phyloP scores from a whole-genome alignment of 257 asterid species.

The Euphrasia confusa region DNA sequence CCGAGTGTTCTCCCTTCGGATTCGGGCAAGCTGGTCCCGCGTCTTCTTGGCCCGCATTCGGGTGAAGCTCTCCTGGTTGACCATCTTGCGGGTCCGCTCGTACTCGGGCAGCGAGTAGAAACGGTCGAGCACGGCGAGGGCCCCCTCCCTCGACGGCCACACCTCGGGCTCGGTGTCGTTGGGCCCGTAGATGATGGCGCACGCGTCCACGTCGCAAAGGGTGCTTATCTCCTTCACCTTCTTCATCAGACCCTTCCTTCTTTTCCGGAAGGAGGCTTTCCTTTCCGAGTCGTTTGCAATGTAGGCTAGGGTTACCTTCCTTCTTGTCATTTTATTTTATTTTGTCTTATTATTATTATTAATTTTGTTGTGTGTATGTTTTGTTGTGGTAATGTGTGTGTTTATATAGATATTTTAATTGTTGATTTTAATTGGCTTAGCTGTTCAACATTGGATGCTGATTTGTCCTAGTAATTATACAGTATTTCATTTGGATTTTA shows the following conservation, averaged over 20 bases:
- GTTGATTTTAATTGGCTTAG: too few species aligned
- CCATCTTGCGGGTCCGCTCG: constrained; percentile 37
- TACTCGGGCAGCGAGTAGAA: constrained; percentile 28
- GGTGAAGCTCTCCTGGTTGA: constrained; percentile 40
- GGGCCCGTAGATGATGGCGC: constrained; percentile 38
- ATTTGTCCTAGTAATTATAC: too few species aligned
- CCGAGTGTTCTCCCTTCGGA: background rate
- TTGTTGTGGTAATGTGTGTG: too few species aligned
- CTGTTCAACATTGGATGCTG: too few species aligned
- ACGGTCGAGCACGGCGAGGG: constrained; percentile 32
- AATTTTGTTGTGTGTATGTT: too few species aligned
- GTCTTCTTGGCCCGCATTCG: constrained; percentile 34
- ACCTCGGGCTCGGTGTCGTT: constrained; percentile 36
- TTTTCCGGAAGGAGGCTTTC: constrained; percentile 40
- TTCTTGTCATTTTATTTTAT: constrained; percentile 28
- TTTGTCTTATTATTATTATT: too few species aligned
- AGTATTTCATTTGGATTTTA: too few species aligned
- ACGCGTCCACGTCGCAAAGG: constrained; percentile 41
- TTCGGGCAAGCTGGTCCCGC: constrained; percentile 29
- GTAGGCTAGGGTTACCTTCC: constrained; percentile 38
- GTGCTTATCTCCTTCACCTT: constrained; percentile 37
- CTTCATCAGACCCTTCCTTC: constrained; percentile 48
- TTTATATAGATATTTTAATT: too few species aligned
- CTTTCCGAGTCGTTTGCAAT: constrained; percentile 37
- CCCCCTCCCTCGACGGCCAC: constrained; percentile 39